These are phyloP conservation scores for Diaporthe citri DNA, from an alignment of 2,329 filamentous ascomycete genomes.

Conservation along the genomic window DNA sequence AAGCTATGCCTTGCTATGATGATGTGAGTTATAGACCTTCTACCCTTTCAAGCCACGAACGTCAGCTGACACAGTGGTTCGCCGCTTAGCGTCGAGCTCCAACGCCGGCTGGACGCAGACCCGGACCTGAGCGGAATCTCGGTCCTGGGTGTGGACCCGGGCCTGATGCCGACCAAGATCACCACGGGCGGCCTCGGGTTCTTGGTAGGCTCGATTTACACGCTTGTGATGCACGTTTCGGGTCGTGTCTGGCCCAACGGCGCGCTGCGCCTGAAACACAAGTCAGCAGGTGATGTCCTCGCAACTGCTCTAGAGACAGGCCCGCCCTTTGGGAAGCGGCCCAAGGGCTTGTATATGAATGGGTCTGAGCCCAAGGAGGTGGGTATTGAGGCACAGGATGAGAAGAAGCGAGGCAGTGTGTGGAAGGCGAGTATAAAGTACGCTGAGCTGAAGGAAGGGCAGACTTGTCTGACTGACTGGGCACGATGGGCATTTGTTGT, in stretches of 20 bases:
- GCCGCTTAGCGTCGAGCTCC: slow-evolving; percentile 45
- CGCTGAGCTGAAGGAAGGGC: slow-evolving; percentile 5
- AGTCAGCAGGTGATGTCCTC: slow-evolving; percentile 31
- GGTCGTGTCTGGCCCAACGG: slow-evolving; percentile 15
- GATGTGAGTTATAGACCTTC: slow-evolving; percentile 42
- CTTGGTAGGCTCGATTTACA: slow-evolving; percentile 38
- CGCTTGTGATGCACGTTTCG: not conserved
- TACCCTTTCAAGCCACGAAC: not conserved
- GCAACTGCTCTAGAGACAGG: not conserved
- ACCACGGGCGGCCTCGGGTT: slow-evolving; percentile 38
- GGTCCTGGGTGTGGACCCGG: slow-evolving; percentile 51
- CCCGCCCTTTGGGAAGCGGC: slow-evolving; percentile 1
- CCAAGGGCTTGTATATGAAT: slow-evolving; percentile 28
- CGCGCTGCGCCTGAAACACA: not conserved
- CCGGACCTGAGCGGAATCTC: slow-evolving; percentile 46
- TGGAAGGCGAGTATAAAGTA: slow-evolving; percentile 18
- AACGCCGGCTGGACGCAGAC: slow-evolving; percentile 46
- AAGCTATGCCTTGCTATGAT: slow-evolving; percentile 51
- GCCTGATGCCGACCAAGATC: slow-evolving; percentile 46
- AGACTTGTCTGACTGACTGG: slow-evolving; percentile 22
- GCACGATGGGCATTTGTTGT: not conserved
- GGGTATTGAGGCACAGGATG: slow-evolving; percentile 19
- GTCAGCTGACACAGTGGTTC: not conserved
- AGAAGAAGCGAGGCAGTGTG: slow-evolving; percentile 7
- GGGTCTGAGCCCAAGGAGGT: not conserved